A percentile compares a stretch with the other conserved stretches of the same genome.
Evolutionary conservation across 441 rosid genomes (phyloP).

Genomic region (Pelargonium citronellum): DNA sequence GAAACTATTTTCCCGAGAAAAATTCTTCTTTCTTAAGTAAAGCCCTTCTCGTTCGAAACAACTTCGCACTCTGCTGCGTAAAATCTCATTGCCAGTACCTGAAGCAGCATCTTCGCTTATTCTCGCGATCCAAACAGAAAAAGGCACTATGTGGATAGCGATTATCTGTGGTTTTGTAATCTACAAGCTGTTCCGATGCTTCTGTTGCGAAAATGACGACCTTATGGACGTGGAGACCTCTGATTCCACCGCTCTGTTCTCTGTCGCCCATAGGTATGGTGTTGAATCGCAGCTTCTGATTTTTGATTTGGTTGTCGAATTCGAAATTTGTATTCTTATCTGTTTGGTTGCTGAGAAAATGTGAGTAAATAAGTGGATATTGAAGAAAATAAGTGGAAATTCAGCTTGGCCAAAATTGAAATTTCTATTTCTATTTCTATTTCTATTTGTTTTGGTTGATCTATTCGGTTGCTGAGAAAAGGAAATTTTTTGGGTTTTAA

Average conservation of each 20-base stretch:
- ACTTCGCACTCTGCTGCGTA: no score
- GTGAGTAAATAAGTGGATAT: neutral
- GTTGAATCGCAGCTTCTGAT: neutral
- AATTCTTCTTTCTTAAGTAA: neutral
- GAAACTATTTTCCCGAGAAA: constrained; percentile 5
- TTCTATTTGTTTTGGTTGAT: neutral
- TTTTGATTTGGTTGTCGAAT: neutral
- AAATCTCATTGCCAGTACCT: no score
- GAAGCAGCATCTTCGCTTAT: neutral
- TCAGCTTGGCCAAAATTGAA: no score
- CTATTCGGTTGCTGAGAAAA: constrained; percentile 12
- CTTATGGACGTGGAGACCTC: constrained; percentile 50
- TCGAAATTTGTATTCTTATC: neutral
- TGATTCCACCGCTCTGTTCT: constrained; percentile 58
- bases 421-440: neutral
- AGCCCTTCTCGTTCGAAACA: neutral
- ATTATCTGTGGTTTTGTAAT: constrained; percentile 63
- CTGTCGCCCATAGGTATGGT: constrained; percentile 58
- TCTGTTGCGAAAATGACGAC: constrained; percentile 49
- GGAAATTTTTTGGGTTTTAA: neutral
- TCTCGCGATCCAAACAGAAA: neutral
- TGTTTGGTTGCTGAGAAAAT: neutral
- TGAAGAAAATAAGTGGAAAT: neutral
- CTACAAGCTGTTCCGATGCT: constrained; percentile 44
- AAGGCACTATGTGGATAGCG: constrained; percentile 46